Evolutionary conservation across 148 eudicot species (phyloP), one percentile per base, ranked within the genome.

Genomic region (Amaranthus cruentus): DNA sequence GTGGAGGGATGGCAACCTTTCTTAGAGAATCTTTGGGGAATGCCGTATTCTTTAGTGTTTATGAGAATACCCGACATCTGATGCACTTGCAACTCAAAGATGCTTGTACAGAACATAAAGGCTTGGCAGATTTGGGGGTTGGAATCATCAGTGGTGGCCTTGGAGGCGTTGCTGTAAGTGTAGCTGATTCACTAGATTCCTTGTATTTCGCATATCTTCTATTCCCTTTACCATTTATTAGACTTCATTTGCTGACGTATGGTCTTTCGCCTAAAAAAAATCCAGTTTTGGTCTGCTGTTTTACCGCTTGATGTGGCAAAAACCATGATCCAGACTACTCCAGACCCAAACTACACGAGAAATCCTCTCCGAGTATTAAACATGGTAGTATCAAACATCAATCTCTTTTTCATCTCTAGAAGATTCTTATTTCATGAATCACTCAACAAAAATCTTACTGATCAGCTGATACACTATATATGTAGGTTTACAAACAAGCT

Each of bases 101-200:
- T 77, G 60, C 80, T 72, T 80, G 88, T 67, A 60, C 76, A 55
- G 76, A 75, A 21, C 79, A 72, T 73, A 75, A 68, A 73, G 75
- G 81, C 76, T 66, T 91, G 84, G 67, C 82, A 10, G 96, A 94
- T 66, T 75, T 89, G n/a, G 98, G 97, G 59, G 68, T 91, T 74
- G 98, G 97, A 71, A 85, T 94, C 62, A 70, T 91, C 75, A 94
- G 88, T 79, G 96, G 97, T 72, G 98, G 98, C 78, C 86, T 91
- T 59, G 84, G 93, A 66, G 98, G 97, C 65, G 84, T 94, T 64
- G 90, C 91, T 61, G 98, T 94, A 88, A 79, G 97, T 81, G 49
- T 66, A 68, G 55, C 68, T 65, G 7, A 9, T 70, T 62, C 52
- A 58, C 18, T 9, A 48, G 13, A 14, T 67, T 49, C 21, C 6